Percentiles rank a stretch among this genome's conserved stretches.
phyloP scores from a whole-genome alignment of 176 grass and related monocot species.

The Bonia amplexicaulis region DNA sequence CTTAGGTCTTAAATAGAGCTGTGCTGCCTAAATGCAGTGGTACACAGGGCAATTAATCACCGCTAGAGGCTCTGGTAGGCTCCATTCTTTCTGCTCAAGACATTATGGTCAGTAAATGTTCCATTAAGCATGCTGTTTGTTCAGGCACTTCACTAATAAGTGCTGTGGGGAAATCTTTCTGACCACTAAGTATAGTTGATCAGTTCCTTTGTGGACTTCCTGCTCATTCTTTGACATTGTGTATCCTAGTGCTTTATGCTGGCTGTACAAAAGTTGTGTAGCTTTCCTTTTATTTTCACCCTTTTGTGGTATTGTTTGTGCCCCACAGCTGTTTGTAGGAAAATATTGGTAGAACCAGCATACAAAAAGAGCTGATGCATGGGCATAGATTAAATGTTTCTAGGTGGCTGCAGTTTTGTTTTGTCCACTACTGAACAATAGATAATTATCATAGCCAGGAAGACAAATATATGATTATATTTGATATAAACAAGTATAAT shows the following conservation, averaged over 20 bases:
- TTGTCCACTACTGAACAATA: background rate
- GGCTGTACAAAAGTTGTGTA: background rate
- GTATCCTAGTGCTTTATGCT: background rate
- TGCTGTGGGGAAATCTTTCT: background rate
- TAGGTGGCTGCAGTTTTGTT: background rate
- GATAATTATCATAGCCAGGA: background rate
- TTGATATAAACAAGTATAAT: conserved; percentile 2
- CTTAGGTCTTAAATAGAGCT: conserved; percentile 19
- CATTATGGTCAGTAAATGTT: background rate
- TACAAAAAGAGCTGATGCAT: background rate
- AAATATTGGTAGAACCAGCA: background rate
- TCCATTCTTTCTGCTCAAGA: conserved; percentile 34
- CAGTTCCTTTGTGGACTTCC: background rate
- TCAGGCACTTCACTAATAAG: conserved; percentile 15
- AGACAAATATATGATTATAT: background rate
- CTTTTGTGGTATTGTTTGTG: background rate
- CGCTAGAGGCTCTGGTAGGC: conserved; percentile 12
- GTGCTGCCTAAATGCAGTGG: conserved; percentile 4
- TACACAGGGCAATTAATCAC: conserved; percentile 20
- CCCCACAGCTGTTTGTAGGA: background rate
- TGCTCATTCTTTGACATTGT: background rate
- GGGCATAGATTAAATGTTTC: background rate
- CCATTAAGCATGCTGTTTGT: conserved; percentile 12
- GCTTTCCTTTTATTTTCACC: background rate
- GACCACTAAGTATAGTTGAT: background rate